Evolutionary conservation across 331 rosid genomes (phyloP).

Genomic region (Prunus yedoensis): DNA sequence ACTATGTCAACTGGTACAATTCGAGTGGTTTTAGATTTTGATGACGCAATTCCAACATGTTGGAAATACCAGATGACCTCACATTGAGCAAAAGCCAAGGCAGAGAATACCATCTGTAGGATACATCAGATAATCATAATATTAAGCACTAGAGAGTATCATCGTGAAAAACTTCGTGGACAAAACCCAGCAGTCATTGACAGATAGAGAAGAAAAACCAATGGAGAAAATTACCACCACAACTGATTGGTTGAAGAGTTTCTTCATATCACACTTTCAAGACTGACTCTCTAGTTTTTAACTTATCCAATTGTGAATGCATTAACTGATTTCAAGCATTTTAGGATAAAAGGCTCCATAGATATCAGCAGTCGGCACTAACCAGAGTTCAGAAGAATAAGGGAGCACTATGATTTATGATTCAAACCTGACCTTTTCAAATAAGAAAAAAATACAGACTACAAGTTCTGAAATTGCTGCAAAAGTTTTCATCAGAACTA

Average conservation of each 20-base stretch:
- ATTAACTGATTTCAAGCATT: too few species aligned
- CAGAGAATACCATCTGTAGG: constrained; percentile 95
- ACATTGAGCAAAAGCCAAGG: constrained; percentile 95
- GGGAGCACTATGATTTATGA: too few species aligned
- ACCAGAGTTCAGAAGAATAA: too few species aligned
- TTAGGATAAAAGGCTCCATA: too few species aligned
- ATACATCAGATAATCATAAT: constrained; percentile 34
- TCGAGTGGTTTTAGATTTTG: constrained; percentile 76
- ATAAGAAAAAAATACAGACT: too few species aligned
- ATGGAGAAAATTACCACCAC: neutral
- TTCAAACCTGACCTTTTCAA: too few species aligned
- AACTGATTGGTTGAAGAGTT: constrained; percentile 4
- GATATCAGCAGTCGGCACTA: too few species aligned
- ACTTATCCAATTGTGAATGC: too few species aligned
- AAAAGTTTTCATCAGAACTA: too few species aligned
- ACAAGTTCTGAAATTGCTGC: too few species aligned
- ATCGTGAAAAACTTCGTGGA: neutral
- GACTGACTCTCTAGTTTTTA: too few species aligned
- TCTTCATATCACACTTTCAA: constrained; percentile 3
- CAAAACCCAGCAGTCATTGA: neutral
- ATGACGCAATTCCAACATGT: constrained; percentile 87
- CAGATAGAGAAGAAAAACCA: neutral
- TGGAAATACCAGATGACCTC: constrained; percentile 96
- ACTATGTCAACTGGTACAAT: constrained; percentile 81
- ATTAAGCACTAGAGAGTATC: neutral